phyloP scores from a whole-genome alignment of 306 rosid species.

The Pyrus bretschneideri region DNA sequence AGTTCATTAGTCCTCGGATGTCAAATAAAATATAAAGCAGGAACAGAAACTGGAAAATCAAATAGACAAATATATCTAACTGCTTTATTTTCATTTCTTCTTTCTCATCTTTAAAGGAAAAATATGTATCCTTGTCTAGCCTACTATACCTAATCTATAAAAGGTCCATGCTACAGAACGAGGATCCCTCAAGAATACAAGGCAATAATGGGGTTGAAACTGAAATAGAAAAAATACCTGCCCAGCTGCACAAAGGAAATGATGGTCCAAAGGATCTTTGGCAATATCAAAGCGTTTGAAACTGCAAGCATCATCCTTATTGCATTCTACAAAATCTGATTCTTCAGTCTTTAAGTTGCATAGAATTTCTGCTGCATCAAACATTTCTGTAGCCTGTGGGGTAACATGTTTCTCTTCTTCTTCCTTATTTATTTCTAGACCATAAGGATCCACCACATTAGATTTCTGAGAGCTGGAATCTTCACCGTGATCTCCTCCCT shows the following conservation, averaged over 20 bases:
- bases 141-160: background rate
- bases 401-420: slow-evolving; percentile 32
- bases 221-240: slow-evolving; percentile 42
- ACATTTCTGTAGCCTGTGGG: slow-evolving; percentile 32
- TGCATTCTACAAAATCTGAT: slow-evolving; percentile 29
- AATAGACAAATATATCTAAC: background rate
- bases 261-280: slow-evolving; percentile 78
- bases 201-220: background rate
- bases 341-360: slow-evolving; percentile 41
- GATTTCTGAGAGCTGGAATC: slow-evolving; percentile 51
- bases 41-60: background rate
- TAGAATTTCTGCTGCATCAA: slow-evolving; percentile 39
- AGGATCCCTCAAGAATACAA: background rate
- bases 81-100: background rate
- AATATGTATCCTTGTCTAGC: background rate
- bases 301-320: slow-evolving; percentile 37
- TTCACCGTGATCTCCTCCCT: slow-evolving; percentile 28
- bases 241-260: slow-evolving; percentile 68
- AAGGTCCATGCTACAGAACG: background rate
- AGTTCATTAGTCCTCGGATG: background rate
- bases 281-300: slow-evolving; percentile 87
- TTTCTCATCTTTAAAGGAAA: background rate
- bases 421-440: slow-evolving; percentile 25
- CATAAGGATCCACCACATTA: slow-evolving; percentile 23
- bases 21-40: background rate